A percentile compares a stretch with the other conserved stretches of the same genome.
These are phyloP conservation scores for Rhytidiadelphus loreus DNA, from an alignment of 225 moss, liverwort and hornwort genomes.

Conservation along the genomic window DNA sequence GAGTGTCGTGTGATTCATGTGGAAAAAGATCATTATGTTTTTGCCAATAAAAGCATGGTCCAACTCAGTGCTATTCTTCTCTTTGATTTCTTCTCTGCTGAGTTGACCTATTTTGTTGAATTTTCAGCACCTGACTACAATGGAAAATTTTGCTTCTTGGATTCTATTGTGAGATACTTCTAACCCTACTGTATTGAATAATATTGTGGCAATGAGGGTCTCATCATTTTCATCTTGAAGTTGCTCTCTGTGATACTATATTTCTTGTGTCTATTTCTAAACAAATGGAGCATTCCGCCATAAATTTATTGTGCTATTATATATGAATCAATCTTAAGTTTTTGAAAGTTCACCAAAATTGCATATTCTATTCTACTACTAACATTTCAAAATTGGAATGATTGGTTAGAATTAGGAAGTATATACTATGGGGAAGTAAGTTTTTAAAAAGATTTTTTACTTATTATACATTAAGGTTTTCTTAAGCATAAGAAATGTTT, in stretches of 20 bases:
- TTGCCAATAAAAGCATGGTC: not conserved
- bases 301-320: not conserved
- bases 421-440: not conserved
- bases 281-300: not conserved
- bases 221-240: not conserved
- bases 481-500: not conserved
- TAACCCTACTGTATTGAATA: too few relatives aligned
- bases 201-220: not conserved
- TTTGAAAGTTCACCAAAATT: not conserved
- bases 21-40: not conserved
- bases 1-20: not conserved
- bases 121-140: not conserved
- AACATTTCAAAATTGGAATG: not conserved
- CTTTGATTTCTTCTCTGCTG: not conserved
- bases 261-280: not conserved
- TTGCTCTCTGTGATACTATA: not conserved
- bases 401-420: not conserved
- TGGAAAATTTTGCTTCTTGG: too few relatives aligned
- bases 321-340: not conserved
- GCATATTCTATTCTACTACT: not conserved
- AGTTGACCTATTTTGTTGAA: not conserved
- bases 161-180: not conserved
- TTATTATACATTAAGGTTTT: not conserved
- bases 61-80: not conserved
- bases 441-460: not conserved